A percentile compares a stretch with the other conserved stretches of the same genome.
phyloP scores from a whole-genome alignment of 805 yeast species.

The Cyberlindnera xylosilytica region DNA sequence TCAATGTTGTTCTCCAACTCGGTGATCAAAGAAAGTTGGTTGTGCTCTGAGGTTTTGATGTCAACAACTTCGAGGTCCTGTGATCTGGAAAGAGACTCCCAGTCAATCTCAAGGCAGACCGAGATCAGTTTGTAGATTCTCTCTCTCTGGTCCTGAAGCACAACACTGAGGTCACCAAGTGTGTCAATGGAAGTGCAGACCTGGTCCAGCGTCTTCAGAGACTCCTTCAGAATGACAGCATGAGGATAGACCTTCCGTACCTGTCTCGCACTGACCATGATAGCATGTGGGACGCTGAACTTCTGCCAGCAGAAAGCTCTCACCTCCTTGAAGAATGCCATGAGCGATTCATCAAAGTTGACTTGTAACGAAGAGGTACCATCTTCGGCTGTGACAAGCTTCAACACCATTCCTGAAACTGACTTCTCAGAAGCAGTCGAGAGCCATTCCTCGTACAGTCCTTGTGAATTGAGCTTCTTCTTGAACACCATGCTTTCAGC shows the following conservation, averaged over 20 bases:
- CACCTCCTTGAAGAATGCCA: constrained; percentile 50
- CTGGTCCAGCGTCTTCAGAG: constrained; percentile 39
- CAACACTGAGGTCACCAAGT: constrained; percentile 39
- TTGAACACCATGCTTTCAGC: constrained; percentile 44
- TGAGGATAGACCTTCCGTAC: constrained; percentile 54
- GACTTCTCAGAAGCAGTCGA: constrained; percentile 22
- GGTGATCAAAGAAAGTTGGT: constrained; percentile 33
- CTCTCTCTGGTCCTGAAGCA: constrained; percentile 37
- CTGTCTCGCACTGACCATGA: constrained; percentile 45
- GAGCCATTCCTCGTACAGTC: constrained; percentile 49
- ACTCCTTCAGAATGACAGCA: constrained; percentile 52
- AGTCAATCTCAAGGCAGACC: constrained; percentile 38
- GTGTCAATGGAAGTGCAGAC: constrained; percentile 30
- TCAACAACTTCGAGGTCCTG: constrained; percentile 41
- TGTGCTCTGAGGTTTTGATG: constrained; percentile 29
- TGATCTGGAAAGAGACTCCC: constrained; percentile 53
- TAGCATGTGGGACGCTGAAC: constrained; percentile 53
- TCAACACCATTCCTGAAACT: constrained; percentile 37
- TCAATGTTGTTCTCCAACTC: constrained; percentile 19
- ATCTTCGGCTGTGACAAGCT: constrained; percentile 29
- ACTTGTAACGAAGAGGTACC: constrained; percentile 34
- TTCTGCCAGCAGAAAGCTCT: constrained; percentile 47
- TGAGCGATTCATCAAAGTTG: constrained; percentile 47
- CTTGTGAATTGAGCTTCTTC: constrained; percentile 43
- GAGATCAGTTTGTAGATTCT: constrained; percentile 33